A percentile compares a stretch with the other conserved stretches of the same genome.
Conservation (phyloP, 2,329 filamentous ascomycete species). For the Aspergillus texensis region DNA sequence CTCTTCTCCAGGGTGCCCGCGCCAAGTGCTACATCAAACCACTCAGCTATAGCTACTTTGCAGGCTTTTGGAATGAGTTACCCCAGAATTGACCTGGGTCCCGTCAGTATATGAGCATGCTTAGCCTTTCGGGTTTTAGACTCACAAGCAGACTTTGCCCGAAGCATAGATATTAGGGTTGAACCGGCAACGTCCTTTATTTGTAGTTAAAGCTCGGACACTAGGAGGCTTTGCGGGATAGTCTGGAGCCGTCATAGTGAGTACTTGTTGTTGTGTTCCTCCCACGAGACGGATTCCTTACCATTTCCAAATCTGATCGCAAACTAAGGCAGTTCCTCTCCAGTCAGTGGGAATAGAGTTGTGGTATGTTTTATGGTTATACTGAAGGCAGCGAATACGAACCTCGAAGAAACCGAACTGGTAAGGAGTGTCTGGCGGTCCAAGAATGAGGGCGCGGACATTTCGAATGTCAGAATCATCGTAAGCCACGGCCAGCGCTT, state of each 20-base stretch:
- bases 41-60: slow-evolving; percentile 13
- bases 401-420: slow-evolving; percentile 98
- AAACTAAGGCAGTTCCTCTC: slow-evolving; percentile 58
- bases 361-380: background rate
- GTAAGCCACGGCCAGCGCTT: slow-evolving; percentile 84
- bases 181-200: slow-evolving; percentile 84
- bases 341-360: background rate
- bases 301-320: slow-evolving; percentile 74
- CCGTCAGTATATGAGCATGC: slow-evolving; percentile 20
- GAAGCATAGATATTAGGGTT: slow-evolving; percentile 94
- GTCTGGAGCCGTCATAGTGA: slow-evolving; percentile 54
- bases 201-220: slow-evolving; percentile 77
- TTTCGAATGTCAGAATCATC: slow-evolving; percentile 86
- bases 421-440: slow-evolving; percentile 91
- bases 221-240: slow-evolving; percentile 71
- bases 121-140: slow-evolving; percentile 21
- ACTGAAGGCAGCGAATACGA: slow-evolving; percentile 28
- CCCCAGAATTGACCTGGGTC: slow-evolving; percentile 79
- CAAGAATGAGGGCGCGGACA: slow-evolving; percentile 84
- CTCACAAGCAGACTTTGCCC: slow-evolving; percentile 90
- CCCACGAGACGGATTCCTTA: slow-evolving; percentile 37
- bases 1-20: slow-evolving; percentile 84
- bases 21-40: slow-evolving; percentile 72
- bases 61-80: slow-evolving; percentile 45
- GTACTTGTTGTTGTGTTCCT: background rate